Percentiles rank a stretch among this genome's conserved stretches.
Evolutionary conservation across 768 basidiomycete genomes (phyloP).

Genomic region (Dacryopinax spathularia): DNA sequence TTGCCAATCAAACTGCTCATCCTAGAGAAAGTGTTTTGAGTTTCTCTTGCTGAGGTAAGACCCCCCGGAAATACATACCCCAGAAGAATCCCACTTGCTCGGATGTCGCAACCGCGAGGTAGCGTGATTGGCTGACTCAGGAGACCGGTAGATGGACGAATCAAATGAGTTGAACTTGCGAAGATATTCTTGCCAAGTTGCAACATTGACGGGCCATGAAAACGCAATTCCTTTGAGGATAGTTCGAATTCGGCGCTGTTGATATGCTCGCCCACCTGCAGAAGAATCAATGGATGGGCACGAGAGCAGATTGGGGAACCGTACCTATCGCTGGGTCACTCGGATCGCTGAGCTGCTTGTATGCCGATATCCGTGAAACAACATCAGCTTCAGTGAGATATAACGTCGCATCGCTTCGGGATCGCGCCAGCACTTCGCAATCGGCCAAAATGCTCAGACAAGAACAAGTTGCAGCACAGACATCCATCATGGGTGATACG

Average conservation of each 20-base stretch:
- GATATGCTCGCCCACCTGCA: constrained; percentile 59
- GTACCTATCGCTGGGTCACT: constrained; percentile 52
- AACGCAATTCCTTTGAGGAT: constrained; percentile 49
- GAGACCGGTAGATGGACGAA: constrained; percentile 2
- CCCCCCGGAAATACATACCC: background rate
- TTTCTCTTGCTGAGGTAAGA: background rate
- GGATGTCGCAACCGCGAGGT: background rate
- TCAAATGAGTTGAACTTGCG: background rate
- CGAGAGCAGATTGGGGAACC: constrained; percentile 15
- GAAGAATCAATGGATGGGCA: background rate
- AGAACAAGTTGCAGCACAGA: constrained; percentile 54
- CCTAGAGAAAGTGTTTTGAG: constrained; percentile 32
- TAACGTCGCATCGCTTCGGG: constrained; percentile 38
- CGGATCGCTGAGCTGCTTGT: constrained; percentile 41
- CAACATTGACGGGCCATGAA: constrained; percentile 52
- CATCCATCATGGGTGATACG: constrained; percentile 50
- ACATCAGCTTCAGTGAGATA: constrained; percentile 3
- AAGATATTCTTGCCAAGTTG: constrained; percentile 63
- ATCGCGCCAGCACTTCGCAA: constrained; percentile 51
- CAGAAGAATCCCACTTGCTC: background rate
- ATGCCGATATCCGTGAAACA: constrained; percentile 7
- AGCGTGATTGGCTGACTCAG: background rate
- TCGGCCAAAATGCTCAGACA: constrained; percentile 54
- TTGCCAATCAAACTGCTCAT: constrained; percentile 68
- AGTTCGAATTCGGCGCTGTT: constrained; percentile 58